Evolutionary conservation across 2,329 filamentous ascomycete genomes (phyloP).

Genomic region (Diaporthe ilicicola): DNA sequence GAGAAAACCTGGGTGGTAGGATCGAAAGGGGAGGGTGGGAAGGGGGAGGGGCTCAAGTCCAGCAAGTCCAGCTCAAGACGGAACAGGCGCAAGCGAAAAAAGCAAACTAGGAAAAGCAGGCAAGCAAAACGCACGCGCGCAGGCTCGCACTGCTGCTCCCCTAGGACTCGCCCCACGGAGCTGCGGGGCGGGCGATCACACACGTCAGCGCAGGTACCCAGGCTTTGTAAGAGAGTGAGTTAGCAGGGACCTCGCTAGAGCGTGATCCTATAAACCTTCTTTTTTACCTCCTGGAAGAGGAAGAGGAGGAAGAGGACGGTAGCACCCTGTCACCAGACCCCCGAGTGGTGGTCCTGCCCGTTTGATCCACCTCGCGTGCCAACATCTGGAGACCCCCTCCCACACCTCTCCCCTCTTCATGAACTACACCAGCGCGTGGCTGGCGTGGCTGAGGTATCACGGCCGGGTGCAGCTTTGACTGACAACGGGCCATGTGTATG

Average conservation of each 20-base stretch:
- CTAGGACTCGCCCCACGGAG: not conserved
- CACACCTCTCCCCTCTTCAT: not conserved
- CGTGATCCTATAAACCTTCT: constrained; percentile 19
- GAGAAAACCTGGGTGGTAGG: not conserved
- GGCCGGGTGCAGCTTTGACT: constrained; percentile 12
- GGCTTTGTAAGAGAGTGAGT: constrained; percentile 10
- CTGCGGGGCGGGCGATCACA: constrained; percentile 17
- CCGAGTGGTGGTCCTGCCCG: not conserved
- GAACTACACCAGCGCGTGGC: constrained; percentile 15
- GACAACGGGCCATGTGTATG: constrained; percentile 1
- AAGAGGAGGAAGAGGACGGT: no score
- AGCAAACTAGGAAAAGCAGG: no score
- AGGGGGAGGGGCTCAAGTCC: no score
- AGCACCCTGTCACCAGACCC: constrained; percentile 6
- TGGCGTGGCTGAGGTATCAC: constrained; percentile 21
- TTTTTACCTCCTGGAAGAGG: not conserved
- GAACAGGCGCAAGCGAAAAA: not conserved
- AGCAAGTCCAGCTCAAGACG: constrained; percentile 16
- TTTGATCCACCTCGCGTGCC: constrained; percentile 7
- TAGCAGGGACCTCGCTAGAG: constrained; percentile 13
- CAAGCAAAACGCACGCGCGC: constrained; percentile 5
- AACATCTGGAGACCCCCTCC: not conserved
- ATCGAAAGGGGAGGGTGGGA: not conserved
- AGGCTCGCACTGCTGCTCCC: not conserved
- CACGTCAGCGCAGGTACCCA: constrained; percentile 23